A percentile compares a stretch with the other conserved stretches of the same genome.
These are phyloP conservation scores for Choricystis sp. DNA, from an alignment of 139 green algal species.

Conservation along the genomic window DNA sequence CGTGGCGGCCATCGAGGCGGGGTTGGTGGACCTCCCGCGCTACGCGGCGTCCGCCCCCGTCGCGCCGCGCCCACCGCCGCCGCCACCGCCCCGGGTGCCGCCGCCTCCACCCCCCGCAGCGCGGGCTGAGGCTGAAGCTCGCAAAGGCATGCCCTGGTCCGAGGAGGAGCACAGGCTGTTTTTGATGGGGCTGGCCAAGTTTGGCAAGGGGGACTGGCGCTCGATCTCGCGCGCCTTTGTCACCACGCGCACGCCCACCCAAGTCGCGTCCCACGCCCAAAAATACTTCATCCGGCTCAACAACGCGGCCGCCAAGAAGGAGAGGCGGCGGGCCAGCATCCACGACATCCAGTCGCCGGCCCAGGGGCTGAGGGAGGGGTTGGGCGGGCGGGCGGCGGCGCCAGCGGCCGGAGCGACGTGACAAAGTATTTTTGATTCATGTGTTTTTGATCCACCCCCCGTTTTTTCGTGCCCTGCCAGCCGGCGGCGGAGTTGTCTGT, in stretches of 20 bases:
- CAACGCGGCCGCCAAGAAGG: conserved; percentile 77
- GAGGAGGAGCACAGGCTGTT: conserved; percentile 90
- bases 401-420: too few relatives aligned
- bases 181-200: conserved; percentile 78
- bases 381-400: too few relatives aligned
- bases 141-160: conserved; percentile 88
- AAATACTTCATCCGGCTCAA: conserved; percentile 88
- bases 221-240: conserved; percentile 85
- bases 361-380: too few relatives aligned
- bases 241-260: conserved; percentile 74
- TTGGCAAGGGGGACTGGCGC: conserved; percentile 90
- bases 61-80: background rate
- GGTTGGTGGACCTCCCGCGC: conserved; percentile 32
- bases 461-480: too few relatives aligned
- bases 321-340: conserved; percentile 67
- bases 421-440: too few relatives aligned
- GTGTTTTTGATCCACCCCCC: too few relatives aligned
- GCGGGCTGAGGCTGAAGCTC: conserved; percentile 35
- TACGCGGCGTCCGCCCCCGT: conserved; percentile 26
- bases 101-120: conserved; percentile 20
- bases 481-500: too few relatives aligned
- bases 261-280: conserved; percentile 80
- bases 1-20: conserved; percentile 35
- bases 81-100: background rate
- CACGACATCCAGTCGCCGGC: too few relatives aligned